phyloP scores from a whole-genome alignment of 495 filamentous ascomycete species.

The Neurospora sp. region DNA sequence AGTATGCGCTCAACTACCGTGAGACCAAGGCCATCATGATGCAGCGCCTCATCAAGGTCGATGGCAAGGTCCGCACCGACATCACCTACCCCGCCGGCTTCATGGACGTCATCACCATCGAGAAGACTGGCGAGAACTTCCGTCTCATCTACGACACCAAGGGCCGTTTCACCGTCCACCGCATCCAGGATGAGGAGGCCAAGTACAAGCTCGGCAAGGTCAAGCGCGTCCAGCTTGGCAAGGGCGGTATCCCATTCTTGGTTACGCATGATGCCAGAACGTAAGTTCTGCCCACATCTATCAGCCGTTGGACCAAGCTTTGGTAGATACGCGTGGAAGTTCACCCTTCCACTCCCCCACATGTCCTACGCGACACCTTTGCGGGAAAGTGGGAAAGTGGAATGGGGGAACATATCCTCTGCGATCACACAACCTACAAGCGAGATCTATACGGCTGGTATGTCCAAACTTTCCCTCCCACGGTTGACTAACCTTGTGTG shows the following conservation, averaged over 20 bases:
- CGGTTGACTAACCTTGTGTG: conserved; percentile 30
- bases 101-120: conserved; percentile 98
- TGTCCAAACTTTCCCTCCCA: conserved; percentile 19
- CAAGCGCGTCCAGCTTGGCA: conserved; percentile 97
- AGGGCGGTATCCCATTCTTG: conserved; percentile 99
- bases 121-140: conserved; percentile 99
- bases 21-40: conserved; percentile 97
- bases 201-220: conserved; percentile 99
- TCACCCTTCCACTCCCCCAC: conserved; percentile 4
- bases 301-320: conserved; percentile 99
- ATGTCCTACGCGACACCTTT: neutral
- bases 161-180: conserved; percentile 99
- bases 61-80: conserved; percentile 99
- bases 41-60: conserved; percentile 99
- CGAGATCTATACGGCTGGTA: conserved; percentile 36
- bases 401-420: neutral
- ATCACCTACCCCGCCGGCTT: conserved; percentile 94
- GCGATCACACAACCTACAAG: conserved; percentile 12
- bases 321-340: conserved; percentile 52
- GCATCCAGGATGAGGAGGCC: conserved; percentile 94
- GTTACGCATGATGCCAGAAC: conserved; percentile 99
- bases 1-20: conserved; percentile 98
- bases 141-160: conserved; percentile 99
- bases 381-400: neutral
- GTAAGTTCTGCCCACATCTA: conserved; percentile 91